Evolutionary conservation across 2,329 filamentous ascomycete species (phyloP), one percentile per base, ranked within the genome.

Genomic region (Cercospora brassicicola): DNA sequence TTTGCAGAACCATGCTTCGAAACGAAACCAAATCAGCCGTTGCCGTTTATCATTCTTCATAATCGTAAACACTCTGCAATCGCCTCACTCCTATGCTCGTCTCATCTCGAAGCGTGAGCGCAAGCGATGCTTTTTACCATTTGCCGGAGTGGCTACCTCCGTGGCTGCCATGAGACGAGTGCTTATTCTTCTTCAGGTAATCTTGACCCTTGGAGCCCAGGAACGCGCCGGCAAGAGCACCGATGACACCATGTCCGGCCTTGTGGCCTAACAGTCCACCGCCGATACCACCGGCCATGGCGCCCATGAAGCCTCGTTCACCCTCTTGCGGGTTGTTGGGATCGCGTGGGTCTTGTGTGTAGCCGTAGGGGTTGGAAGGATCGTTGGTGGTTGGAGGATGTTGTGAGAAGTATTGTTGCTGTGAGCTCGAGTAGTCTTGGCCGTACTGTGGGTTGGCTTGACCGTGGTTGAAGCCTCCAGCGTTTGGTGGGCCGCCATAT

Each of bases 271-370:
- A 79, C 69, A 85, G 84, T 70, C 84, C 84, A 1, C 87, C 87
- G 3, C 86, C 85, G 3, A 85, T 81, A 53, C 84, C 86, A 53
- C 87, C 87, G 13, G 83, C 84, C 3, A 88, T 76, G 2, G 86
- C 83, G 57, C 87, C 85, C 73, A 85, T 83, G 4, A 89, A 78
- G 42, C 86, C 87, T 65, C 87, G 84, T 69, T 89, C 87, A 59
- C 82, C 85, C 59, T 86, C 84, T 59, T 79, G 81, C 42, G 82
- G 82, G 65, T 78, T 78, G 69, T 79, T 80, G 11, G 83, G 83
- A 74, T 76, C 76, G 74, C 76, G 64, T 2, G 76, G 76, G 66
- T 76, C 74, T 45, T 68, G 59, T 7, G 71, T 69, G 71, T 76
- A 76, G 33, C 78, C 78, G 72, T 82, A 80, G 11, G 78, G 78